Conservation (phyloP, 2,329 filamentous ascomycete genomes). For the Tolypocladium ophioglossoides region DNA sequence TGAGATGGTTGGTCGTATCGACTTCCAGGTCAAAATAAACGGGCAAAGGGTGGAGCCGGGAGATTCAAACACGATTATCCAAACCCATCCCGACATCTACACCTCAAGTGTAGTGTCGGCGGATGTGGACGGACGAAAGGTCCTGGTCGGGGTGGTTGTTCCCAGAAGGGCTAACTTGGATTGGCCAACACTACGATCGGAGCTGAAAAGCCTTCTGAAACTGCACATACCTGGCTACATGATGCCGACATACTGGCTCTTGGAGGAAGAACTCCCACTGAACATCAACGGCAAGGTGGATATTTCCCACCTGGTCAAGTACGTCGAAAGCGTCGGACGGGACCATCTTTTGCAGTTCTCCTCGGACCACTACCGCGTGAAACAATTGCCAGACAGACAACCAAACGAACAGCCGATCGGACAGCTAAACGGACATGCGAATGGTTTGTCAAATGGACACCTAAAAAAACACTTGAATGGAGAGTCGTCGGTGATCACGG, state of each 20-base stretch:
- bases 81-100: background rate
- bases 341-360: background rate
- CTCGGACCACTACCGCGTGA: too few species aligned
- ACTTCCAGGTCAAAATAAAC: slow-evolving; percentile 14
- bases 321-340: background rate
- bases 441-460: too few species aligned
- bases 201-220: slow-evolving; percentile 4
- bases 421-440: too few species aligned
- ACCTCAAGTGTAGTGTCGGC: too few species aligned
- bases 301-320: too few species aligned
- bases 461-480: too few species aligned
- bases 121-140: background rate
- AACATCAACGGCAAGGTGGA: slow-evolving; percentile 15
- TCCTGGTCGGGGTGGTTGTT: background rate
- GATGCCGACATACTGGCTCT: slow-evolving; percentile 13
- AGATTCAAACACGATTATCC: background rate
- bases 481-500: too few species aligned
- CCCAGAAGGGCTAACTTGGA: too few species aligned
- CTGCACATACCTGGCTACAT: slow-evolving; percentile 15
- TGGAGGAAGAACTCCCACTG: slow-evolving; percentile 8
- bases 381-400: too few species aligned
- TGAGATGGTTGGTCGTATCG: slow-evolving; percentile 11
- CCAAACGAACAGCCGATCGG: too few species aligned
- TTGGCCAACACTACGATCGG: background rate
- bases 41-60: slow-evolving; percentile 8